Evolutionary conservation across 129 eudicot species (phyloP).

Genomic region (Arctium minus): DNA sequence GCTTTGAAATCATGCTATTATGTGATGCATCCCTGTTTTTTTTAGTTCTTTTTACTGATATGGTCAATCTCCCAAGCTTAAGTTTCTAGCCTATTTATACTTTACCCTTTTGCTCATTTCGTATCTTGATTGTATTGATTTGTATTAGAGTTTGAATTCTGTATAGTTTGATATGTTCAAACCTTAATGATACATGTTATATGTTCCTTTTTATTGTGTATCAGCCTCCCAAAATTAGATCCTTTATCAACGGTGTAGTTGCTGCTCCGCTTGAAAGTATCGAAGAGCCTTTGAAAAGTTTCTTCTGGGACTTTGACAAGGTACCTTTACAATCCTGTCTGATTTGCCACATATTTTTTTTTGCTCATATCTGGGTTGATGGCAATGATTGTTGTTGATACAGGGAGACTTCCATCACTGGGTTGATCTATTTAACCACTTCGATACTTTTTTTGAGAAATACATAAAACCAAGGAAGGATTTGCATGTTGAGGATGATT

Average conservation of each 20-base stretch:
- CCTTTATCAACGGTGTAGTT: slow-evolving; percentile 66
- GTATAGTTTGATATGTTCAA: neutral
- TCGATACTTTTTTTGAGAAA: slow-evolving; percentile 87
- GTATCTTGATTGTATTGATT: neutral
- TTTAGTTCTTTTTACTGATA: neutral
- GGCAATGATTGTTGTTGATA: slow-evolving; percentile 18
- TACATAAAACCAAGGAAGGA: slow-evolving; percentile 87
- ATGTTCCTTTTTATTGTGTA: slow-evolving; percentile 13
- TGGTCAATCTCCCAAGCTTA: neutral
- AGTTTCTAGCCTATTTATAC: neutral
- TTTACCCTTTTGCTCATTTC: neutral
- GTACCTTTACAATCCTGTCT: slow-evolving; percentile 32
- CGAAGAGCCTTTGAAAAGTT: slow-evolving; percentile 67
- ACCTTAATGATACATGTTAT: slow-evolving; percentile 1
- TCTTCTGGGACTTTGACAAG: slow-evolving; percentile 97
- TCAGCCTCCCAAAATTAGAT: slow-evolving; percentile 93
- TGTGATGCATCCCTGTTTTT: neutral
- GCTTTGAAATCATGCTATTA: neutral
- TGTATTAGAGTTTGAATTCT: neutral
- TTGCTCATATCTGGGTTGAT: slow-evolving; percentile 16
- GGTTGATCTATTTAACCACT: slow-evolving; percentile 93
- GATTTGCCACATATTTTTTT: neutral
- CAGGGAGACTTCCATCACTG: slow-evolving; percentile 99
- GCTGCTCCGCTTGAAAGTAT: slow-evolving; percentile 76
- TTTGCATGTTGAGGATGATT: slow-evolving; percentile 72